Conservation (phyloP, 2,329 filamentous ascomycete species). For the Pseudocercospora vitis region DNA sequence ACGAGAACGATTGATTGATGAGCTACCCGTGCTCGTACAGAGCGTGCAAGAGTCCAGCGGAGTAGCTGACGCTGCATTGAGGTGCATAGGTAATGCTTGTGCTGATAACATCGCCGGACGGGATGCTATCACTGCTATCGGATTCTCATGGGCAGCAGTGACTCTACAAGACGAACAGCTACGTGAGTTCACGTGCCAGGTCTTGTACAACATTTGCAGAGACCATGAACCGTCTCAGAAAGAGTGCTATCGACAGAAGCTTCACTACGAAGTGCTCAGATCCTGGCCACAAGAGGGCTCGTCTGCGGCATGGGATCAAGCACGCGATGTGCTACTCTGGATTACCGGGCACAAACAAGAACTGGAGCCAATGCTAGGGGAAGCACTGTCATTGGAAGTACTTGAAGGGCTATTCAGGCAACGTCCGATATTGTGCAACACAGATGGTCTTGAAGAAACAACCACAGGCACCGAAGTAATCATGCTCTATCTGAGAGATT, state of each 20-base stretch:
- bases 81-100: slow-evolving; percentile 38
- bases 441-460: slow-evolving; percentile 25
- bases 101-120: slow-evolving; percentile 33
- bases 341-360: slow-evolving; percentile 29
- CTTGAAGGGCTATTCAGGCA: slow-evolving; percentile 19
- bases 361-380: slow-evolving; percentile 9
- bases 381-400: slow-evolving; percentile 16
- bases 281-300: not conserved
- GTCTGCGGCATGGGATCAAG: not conserved
- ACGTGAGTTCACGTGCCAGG: slow-evolving; percentile 37
- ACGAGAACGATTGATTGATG: slow-evolving; percentile 15
- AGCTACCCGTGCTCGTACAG: not conserved
- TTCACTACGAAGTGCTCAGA: slow-evolving; percentile 24
- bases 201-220: slow-evolving; percentile 48
- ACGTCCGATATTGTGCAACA: slow-evolving; percentile 16
- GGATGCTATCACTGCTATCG: slow-evolving; percentile 30
- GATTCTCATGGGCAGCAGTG: slow-evolving; percentile 22
- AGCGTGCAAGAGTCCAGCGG: slow-evolving; percentile 12
- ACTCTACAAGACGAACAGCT: slow-evolving; percentile 6
- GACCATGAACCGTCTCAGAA: slow-evolving; percentile 33
- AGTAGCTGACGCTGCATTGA: slow-evolving; percentile 23
- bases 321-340: slow-evolving; percentile 21
- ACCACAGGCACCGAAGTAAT: slow-evolving; percentile 28
- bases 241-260: slow-evolving; percentile 24
- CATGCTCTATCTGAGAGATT: slow-evolving; percentile 31